Evolutionary conservation across 2,329 filamentous ascomycete species (phyloP).

Genomic region (Ceratocystis ficicola): DNA sequence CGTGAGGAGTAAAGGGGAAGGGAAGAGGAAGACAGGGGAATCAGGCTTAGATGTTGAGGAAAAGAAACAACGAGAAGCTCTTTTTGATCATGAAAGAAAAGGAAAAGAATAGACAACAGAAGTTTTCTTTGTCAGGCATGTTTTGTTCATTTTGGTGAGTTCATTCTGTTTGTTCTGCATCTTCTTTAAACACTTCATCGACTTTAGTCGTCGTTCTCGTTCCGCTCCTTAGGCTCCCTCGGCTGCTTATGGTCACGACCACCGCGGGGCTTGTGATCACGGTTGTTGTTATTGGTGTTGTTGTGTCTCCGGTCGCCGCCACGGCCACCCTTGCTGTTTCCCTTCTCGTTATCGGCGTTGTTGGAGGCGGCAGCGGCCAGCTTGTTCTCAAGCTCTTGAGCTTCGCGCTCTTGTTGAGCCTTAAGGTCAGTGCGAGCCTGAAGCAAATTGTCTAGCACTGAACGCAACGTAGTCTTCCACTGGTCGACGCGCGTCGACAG

Average conservation of each 20-base stretch:
- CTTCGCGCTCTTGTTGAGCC: slow-evolving; percentile 64
- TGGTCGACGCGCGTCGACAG: slow-evolving; percentile 80
- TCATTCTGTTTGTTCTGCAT: slow-evolving; percentile 13
- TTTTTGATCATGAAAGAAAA: slow-evolving; percentile 8
- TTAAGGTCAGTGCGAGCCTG: slow-evolving; percentile 70
- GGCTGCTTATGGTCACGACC: slow-evolving; percentile 27
- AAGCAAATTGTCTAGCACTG: slow-evolving; percentile 65
- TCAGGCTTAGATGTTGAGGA: not conserved
- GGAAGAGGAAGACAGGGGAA: not conserved
- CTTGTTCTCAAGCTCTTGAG: slow-evolving; percentile 59
- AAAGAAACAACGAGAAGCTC: not conserved
- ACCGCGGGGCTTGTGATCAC: slow-evolving; percentile 29
- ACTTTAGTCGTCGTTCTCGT: slow-evolving; percentile 45
- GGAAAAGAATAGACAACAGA: not conserved
- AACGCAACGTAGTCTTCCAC: slow-evolving; percentile 72
- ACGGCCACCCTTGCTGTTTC: slow-evolving; percentile 27
- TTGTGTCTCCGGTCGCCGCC: slow-evolving; percentile 28
- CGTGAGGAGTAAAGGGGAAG: not conserved
- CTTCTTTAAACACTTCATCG: slow-evolving; percentile 6
- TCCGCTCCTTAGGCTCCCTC: slow-evolving; percentile 38
- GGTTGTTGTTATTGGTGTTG: slow-evolving; percentile 25
- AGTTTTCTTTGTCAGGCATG: slow-evolving; percentile 12
- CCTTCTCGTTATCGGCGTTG: slow-evolving; percentile 26
- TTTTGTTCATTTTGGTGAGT: slow-evolving; percentile 10
- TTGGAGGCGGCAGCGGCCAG: slow-evolving; percentile 35